Evolutionary conservation across 2,329 filamentous ascomycete genomes (phyloP).

Genomic region (Zymoseptoria pseudotritici): DNA sequence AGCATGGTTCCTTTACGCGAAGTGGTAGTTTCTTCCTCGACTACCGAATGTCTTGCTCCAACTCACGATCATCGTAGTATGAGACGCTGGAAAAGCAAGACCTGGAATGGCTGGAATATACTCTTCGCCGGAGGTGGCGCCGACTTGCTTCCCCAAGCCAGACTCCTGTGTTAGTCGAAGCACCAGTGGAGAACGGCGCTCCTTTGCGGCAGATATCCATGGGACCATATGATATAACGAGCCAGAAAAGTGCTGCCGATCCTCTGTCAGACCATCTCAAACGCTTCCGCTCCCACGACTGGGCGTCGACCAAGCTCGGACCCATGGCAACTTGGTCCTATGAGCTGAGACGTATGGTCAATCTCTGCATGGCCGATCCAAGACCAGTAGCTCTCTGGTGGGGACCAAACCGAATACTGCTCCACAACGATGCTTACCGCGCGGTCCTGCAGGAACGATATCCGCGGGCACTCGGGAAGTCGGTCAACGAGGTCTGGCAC

Average conservation of each 20-base stretch:
- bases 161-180: not conserved
- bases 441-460: slow-evolving; percentile 28
- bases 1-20: not conserved
- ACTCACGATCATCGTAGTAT: not conserved
- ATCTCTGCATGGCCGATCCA: slow-evolving; percentile 15
- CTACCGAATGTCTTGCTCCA: no score
- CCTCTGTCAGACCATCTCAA: slow-evolving; percentile 4
- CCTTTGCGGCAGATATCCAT: not conserved
- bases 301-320: slow-evolving; percentile 12
- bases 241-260: not conserved
- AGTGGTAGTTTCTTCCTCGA: not conserved
- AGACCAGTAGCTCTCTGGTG: slow-evolving; percentile 13
- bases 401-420: slow-evolving; percentile 26
- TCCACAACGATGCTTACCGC: slow-evolving; percentile 33
- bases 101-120: slow-evolving; percentile 8
- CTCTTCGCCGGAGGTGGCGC: not conserved
- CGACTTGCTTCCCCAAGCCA: not conserved
- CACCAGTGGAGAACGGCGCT: not conserved
- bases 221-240: slow-evolving; percentile 8
- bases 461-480: slow-evolving; percentile 8
- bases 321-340: slow-evolving; percentile 12
- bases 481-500: slow-evolving; percentile 11
- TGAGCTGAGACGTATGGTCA: slow-evolving; percentile 10
- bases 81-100: slow-evolving; percentile 7
- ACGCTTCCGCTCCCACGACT: slow-evolving; percentile 11